Percentiles rank a stretch among this genome's conserved stretches.
Evolutionary conservation across 257 asterid genomes (phyloP).

Genomic region (Penstemon newberryi): DNA sequence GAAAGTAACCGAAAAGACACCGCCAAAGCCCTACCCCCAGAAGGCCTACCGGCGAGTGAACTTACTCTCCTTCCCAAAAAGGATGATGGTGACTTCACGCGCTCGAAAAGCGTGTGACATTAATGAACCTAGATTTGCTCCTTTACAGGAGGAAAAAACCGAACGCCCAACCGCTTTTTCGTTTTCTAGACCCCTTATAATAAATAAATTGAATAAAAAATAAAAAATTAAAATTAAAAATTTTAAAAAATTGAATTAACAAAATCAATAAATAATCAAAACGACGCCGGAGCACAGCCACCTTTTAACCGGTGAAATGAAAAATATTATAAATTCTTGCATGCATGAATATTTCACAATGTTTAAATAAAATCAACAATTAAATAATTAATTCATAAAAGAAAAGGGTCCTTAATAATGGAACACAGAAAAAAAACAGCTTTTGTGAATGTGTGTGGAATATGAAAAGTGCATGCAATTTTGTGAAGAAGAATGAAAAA

Average conservation of each 20-base stretch:
- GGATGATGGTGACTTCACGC: background rate
- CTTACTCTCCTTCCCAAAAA: background rate
- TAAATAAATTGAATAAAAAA: background rate
- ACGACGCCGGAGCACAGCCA: background rate
- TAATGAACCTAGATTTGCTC: background rate
- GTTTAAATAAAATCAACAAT: too few relatives aligned
- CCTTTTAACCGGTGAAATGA: background rate
- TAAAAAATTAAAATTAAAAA: too few relatives aligned
- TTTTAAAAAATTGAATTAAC: too few relatives aligned
- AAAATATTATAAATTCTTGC: too few relatives aligned
- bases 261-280: too few relatives aligned
- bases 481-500: background rate
- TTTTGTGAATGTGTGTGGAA: too few relatives aligned
- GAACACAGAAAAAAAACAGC: too few relatives aligned
- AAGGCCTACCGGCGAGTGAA: background rate
- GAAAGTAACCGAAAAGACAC: background rate
- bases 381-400: too few relatives aligned
- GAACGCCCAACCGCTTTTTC: slow-evolving; percentile 2
- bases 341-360: too few relatives aligned
- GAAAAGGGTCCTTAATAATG: too few relatives aligned
- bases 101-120: background rate
- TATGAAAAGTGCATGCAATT: too few relatives aligned
- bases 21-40: background rate
- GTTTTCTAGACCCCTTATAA: background rate
- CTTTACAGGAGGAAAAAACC: background rate